phyloP scores from a whole-genome alignment of 805 yeast genomes.

The Trichomonascus vanleenenianus region DNA sequence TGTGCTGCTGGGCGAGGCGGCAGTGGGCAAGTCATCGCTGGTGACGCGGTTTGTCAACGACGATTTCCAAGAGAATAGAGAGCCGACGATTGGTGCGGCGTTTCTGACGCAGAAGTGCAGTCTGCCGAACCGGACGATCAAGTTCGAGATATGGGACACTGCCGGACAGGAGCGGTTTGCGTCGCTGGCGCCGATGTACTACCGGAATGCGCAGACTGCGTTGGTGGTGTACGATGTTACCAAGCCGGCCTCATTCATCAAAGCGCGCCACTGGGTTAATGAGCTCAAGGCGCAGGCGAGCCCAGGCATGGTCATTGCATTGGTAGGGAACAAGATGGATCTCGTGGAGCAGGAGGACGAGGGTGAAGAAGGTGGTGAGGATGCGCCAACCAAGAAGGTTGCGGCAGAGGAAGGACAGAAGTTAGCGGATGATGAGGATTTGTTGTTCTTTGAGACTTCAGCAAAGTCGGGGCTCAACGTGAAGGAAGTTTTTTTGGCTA shows the following conservation, averaged over 20 bases:
- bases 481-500: conserved; percentile 82
- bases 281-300: conserved; percentile 93
- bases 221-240: conserved; percentile 93
- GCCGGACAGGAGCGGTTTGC: conserved; percentile 99
- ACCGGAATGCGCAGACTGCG: conserved; percentile 96
- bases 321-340: conserved; percentile 90
- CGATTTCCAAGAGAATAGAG: conserved; percentile 95
- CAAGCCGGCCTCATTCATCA: conserved; percentile 87
- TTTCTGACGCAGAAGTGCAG: conserved; percentile 90
- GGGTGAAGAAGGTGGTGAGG: conserved; percentile 20
- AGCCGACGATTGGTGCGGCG: conserved; percentile 98
- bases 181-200: conserved; percentile 92
- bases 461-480: conserved; percentile 89
- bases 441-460: conserved; percentile 87
- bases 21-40: conserved; percentile 92
- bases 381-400: conserved; percentile 62
- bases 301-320: conserved; percentile 84
- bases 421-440: conserved; percentile 84
- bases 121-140: conserved; percentile 77
- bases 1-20: conserved; percentile 93
- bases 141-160: conserved; percentile 70
- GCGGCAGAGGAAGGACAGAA: conserved; percentile 78
- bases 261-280: conserved; percentile 97
- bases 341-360: conserved; percentile 42
- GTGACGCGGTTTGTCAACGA: conserved; percentile 89